Evolutionary conservation across 257 asterid genomes (phyloP), one percentile per base, ranked within the genome.

Genomic region (Solanum neorickii): DNA sequence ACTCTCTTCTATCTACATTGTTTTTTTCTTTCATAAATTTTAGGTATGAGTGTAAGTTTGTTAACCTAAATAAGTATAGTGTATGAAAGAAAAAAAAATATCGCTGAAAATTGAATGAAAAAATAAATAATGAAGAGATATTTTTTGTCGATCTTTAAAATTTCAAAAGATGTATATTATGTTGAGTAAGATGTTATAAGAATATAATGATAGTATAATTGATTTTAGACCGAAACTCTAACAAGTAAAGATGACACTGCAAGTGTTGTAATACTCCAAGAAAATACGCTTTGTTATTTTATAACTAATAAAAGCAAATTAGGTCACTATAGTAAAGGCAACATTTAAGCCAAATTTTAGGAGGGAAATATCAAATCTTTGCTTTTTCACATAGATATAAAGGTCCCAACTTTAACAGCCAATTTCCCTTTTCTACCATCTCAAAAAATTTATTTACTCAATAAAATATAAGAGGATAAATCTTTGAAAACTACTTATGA

Each of bases 151-250:
- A 18, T 0, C 1, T 56, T 7, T 56, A 1, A 56, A 20, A 56
- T 3, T 1, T 33, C 35, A 33, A 33, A 56, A 56, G 2, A 7
- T n/a, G 2, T 20, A 0, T 20, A 20, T 56, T 56, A 56, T 0
- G 9, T 56, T 56, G 7, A 56, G 5, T 56, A 0, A 56, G 1
- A 20, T 56, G 20, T 56, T 56, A 18, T 56, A 3, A 56, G 0
- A 4, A 60, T 60, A 3, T 23, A 60, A 21, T 2, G 3, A 25
- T n/a, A 65, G 0, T 13, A n/a, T 65, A n/a, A 6, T n/a, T 11
- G 70, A n/a, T 11, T 65, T n/a, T n/a, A 12, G 2, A n/a, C 0
- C 0, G 0, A 65, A 65, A 5, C 16, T 23, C 16, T n/a, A 2
- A 1, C 31, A 62, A 62, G n/a, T 62, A 62, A 7, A 56, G 65